Evolutionary conservation across 2,329 filamentous ascomycete species (phyloP), one percentile per base, ranked within the genome.

Genomic region (Fusarium decemcellulare): DNA sequence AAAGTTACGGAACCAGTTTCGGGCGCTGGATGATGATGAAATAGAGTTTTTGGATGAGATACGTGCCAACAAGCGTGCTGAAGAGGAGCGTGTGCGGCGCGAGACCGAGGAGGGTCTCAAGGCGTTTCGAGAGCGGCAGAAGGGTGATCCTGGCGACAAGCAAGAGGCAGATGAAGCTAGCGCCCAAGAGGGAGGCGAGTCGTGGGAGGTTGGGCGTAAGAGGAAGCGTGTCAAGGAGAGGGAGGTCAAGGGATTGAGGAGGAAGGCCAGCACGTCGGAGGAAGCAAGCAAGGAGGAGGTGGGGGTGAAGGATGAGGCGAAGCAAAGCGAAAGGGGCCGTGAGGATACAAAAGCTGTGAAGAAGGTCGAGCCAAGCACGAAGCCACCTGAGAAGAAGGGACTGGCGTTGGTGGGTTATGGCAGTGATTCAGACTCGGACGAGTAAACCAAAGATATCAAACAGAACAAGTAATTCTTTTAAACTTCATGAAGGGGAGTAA

Each of bases 11-110:
- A 93, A 95, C 74, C 93, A 95, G 81, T 95, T 94, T 77, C 88
- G 91, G 40, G 85, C 91, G 4, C 85, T 96, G 32, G 91, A 95
- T 76, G 92, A 94, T 63, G 92, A 94, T 76, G 93, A 95, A 81
- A 85, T 92, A 53, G 92, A 92, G 18, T 95, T 94, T 70, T 81
- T 96, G 53, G 89, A 91, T 48, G 87, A 86, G 47, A 84, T 92
- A 40, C 74, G 82, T 51, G 84, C 83, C 54, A 80, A 81, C 56
- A 82, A 83, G 74, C 78, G 84, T 37, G 79, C 76, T 6, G 88
- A 88, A 71, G 89, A 91, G 76, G 87, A 87, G 64, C 77, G 82
- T 46, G 79, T 86, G 53, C 81, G 82, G 69, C 79, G 80, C 30
- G 89, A 91, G 81, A 87, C 85, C 40, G 86, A 89, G 72, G 85